phyloP scores from a whole-genome alignment of 208 protist species.

The Kentomonas sorsogonicus region DNA sequence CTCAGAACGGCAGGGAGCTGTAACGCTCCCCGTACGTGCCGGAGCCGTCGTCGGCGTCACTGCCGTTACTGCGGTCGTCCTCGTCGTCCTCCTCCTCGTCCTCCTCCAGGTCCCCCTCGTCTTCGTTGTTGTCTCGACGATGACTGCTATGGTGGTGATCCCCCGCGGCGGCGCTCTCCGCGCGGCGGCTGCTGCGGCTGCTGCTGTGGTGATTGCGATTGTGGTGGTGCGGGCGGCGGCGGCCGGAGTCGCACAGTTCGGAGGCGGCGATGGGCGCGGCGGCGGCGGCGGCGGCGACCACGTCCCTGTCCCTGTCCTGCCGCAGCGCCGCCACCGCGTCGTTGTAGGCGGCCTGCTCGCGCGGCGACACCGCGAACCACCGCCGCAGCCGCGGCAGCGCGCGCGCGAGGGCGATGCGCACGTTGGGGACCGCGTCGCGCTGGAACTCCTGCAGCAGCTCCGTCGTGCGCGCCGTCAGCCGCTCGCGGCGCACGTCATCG shows the following conservation, averaged over 20 bases:
- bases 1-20: background rate
- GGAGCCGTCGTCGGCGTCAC: background rate
- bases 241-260: too few species aligned
- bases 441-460: conserved; percentile 36
- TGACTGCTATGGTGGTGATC: too few species aligned
- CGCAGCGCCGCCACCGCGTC: background rate
- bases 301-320: background rate
- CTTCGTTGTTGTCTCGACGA: too few species aligned
- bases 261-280: background rate
- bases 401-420: conserved; percentile 48
- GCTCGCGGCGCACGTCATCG: conserved; percentile 38
- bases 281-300: background rate
- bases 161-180: too few species aligned
- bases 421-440: conserved; percentile 58
- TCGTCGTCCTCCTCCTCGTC: conserved; percentile 4
- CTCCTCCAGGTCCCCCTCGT: too few species aligned
- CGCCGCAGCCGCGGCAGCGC: conserved; percentile 33
- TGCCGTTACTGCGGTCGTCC: background rate
- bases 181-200: too few species aligned
- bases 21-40: background rate
- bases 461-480: conserved; percentile 40
- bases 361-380: conserved; percentile 33
- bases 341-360: conserved; percentile 24
- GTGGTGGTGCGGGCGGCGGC: too few species aligned
- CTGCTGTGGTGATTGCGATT: too few species aligned